Evolutionary conservation across 1,139 yeast genomes (phyloP).

Genomic region (Sugiyamaella paludigena): DNA sequence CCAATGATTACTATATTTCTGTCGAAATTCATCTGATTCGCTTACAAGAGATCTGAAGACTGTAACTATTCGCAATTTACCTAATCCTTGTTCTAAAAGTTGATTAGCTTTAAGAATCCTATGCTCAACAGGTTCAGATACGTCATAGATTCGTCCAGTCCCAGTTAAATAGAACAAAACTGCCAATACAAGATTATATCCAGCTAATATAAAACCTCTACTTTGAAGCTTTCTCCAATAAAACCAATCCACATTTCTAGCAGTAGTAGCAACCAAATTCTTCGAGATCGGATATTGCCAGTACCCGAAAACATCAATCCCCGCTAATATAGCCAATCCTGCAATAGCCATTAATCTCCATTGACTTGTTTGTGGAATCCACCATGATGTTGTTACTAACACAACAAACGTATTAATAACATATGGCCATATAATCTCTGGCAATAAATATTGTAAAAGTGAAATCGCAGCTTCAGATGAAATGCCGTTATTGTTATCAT

Average conservation of each 20-base stretch:
- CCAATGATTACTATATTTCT: constrained; percentile 11
- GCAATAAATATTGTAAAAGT: constrained; percentile 25
- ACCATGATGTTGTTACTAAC: constrained; percentile 22
- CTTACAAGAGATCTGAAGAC: constrained; percentile 10
- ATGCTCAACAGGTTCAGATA: constrained; percentile 16
- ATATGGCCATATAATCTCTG: constrained; percentile 26
- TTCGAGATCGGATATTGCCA: constrained; percentile 14
- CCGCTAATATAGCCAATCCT: constrained; percentile 10
- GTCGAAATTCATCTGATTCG: constrained; percentile 11
- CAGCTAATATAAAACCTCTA: constrained; percentile 21
- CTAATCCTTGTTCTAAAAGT: constrained; percentile 9
- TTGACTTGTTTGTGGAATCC: constrained; percentile 18
- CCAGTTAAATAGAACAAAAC: constrained; percentile 21
- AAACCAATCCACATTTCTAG: constrained; percentile 23
- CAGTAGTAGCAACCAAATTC: constrained; percentile 14
- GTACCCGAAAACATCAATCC: constrained; percentile 15
- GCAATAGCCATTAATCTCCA: constrained; percentile 20
- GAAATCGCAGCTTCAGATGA: constrained; percentile 12
- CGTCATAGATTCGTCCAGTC: constrained; percentile 26
- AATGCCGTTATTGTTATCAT: constrained; percentile 9
- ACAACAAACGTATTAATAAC: constrained; percentile 22
- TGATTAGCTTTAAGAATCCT: constrained; percentile 5
- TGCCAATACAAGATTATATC: constrained; percentile 20
- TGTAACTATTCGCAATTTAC: constrained; percentile 6
- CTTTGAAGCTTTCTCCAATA: constrained; percentile 21